phyloP scores from a whole-genome alignment of 345 rosid genomes.

The Ailanthus altissimus region DNA sequence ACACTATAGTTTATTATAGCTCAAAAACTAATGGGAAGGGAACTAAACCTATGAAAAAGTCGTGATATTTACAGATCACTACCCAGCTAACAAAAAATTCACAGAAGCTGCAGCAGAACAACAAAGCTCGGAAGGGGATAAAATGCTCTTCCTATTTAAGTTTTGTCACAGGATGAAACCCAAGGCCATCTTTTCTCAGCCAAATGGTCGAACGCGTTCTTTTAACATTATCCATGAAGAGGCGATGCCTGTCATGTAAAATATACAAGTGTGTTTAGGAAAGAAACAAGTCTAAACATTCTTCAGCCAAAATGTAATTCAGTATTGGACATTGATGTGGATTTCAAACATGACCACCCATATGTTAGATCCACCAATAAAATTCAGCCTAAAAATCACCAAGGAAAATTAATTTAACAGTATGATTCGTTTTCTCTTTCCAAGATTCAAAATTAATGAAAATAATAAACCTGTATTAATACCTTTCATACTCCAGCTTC shows the following conservation, averaged over 20 bases:
- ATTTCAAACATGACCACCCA: not conserved
- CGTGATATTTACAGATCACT: not conserved
- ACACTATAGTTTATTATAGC: no score
- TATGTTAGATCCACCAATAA: not conserved
- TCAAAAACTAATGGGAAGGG: no score
- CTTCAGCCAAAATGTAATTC: not conserved
- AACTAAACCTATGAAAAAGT: not conserved
- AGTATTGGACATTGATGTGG: not conserved
- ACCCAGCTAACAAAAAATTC: not conserved
- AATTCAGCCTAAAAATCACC: not conserved
- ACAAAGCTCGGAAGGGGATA: not conserved
- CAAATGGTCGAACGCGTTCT: conserved; percentile 73
- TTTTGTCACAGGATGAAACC: conserved; percentile 46
- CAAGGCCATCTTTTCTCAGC: conserved; percentile 56
- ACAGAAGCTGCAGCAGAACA: not conserved
- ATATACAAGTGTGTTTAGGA: not conserved
- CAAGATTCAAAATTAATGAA: not conserved
- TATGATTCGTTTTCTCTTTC: not conserved
- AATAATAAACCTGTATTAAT: not conserved
- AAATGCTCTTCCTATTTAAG: conserved; percentile 22
- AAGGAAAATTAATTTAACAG: not conserved
- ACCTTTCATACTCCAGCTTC: conserved; percentile 89
- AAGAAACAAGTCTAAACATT: not conserved
- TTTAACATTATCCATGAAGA: conserved; percentile 65
- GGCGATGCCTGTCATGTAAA: conserved; percentile 55